Evolutionary conservation across 345 rosid species (phyloP).

Genomic region (Triadica sebifera): DNA sequence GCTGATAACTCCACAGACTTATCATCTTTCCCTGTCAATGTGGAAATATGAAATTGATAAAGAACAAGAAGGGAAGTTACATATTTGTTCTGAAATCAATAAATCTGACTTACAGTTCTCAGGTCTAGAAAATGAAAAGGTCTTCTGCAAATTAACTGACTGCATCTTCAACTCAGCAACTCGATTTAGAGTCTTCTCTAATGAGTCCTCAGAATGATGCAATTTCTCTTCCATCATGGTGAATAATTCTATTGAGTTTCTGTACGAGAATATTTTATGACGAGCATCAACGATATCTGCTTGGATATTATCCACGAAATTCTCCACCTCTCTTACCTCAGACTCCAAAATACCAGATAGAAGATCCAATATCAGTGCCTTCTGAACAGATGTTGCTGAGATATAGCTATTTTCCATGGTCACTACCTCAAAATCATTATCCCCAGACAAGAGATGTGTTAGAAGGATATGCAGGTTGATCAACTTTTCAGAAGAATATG

Average conservation of each 20-base stretch:
- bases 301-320: constrained; percentile 58
- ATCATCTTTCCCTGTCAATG: constrained; percentile 54
- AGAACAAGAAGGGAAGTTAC: constrained; percentile 10
- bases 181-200: constrained; percentile 58
- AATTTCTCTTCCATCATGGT: constrained; percentile 54
- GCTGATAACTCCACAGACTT: constrained; percentile 39
- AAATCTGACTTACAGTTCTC: constrained; percentile 57
- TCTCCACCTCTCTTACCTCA: constrained; percentile 69
- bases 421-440: constrained; percentile 50
- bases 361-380: constrained; percentile 70
- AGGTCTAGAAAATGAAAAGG: constrained; percentile 50
- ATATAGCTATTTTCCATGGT: constrained; percentile 33
- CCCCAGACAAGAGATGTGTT: constrained; percentile 73
- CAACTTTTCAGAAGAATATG: constrained; percentile 56
- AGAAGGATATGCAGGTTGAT: constrained; percentile 62
- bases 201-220: constrained; percentile 50
- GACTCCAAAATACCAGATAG: constrained; percentile 74
- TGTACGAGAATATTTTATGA: constrained; percentile 58
- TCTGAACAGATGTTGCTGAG: constrained; percentile 50
- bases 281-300: constrained; percentile 59
- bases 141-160: constrained; percentile 53
- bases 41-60: constrained; percentile 15
- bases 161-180: constrained; percentile 65
- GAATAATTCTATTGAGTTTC: constrained; percentile 37
- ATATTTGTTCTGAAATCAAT: neutral